Base-by-base conservation (phyloP, 257 asterid species). In the Mentha longifolia region DNA sequence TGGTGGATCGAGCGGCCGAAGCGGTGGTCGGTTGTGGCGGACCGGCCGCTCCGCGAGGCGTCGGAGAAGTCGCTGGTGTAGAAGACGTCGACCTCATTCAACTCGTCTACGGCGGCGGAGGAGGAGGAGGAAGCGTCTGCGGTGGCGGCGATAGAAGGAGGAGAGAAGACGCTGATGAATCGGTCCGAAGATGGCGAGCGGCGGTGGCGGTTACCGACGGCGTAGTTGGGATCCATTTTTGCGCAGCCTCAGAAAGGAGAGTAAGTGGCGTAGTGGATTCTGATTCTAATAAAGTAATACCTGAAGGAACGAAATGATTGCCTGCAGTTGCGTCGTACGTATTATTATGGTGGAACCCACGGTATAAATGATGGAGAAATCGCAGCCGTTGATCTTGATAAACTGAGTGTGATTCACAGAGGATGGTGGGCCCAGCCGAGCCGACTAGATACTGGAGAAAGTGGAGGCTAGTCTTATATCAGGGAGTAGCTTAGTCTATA, bases 31-130 rank as follows among this genome's bases (percentile, higher is more conserved):
- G 61, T 9, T 12, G 57, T 2, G 61, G 43, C n/a, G 64, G 80
- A 30, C 0, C 19, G n/a, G 47, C 58, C 60, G 39, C 10, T 30
- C 69, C 50, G 67, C 58, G 67, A 72, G 43, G 42, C 68, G 68
- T 68, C 56, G 74, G 83, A 17, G 87, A 83, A 67, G 75, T 77
- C 72, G 81, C 57, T 78, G 55, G 86, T 84, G 86, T 89, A 89
- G 78, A 89, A 86, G 63, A 89, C 91, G 69, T 89, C 96, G 75
- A 83, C 79, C 63, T 89, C 96, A 78, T 77, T 89, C 22, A 89
- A 89, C 85, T 89, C 96, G 65, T 85, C 91, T 33, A 75, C 81
- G 13, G 72, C 60, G 55, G 37, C 57, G n/a, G n/a, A n/a, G 35
- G 37, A 52, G 42, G 73, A 46, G 0, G 78, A 13, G 16, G 61